These are phyloP conservation scores for Clohesyomyces aquaticus DNA, from an alignment of 495 filamentous ascomycete species.

Conservation along the genomic window DNA sequence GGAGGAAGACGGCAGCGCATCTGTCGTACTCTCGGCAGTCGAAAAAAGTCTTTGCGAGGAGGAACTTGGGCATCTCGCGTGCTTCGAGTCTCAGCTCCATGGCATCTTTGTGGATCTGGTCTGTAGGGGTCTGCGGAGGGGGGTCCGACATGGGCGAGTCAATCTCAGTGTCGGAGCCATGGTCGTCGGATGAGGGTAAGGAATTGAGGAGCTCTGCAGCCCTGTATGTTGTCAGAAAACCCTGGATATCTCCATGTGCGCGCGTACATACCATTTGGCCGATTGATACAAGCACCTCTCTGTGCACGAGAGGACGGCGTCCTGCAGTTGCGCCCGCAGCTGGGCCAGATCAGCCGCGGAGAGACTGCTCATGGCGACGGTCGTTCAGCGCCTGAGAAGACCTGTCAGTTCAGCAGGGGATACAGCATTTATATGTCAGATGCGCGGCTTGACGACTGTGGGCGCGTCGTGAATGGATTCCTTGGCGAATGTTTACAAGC, in stretches of 20 bases:
- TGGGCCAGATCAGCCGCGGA: conserved; percentile 46
- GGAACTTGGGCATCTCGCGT: conserved; percentile 77
- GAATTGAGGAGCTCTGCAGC: conserved; percentile 91
- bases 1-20: conserved; percentile 87
- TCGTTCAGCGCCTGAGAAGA: neutral
- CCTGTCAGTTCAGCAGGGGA: neutral
- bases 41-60: conserved; percentile 93
- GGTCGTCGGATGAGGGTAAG: conserved; percentile 56
- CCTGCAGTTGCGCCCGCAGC: conserved; percentile 70
- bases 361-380: conserved; percentile 18
- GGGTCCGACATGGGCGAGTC: conserved; percentile 62
- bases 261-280: conserved; percentile 79
- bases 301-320: conserved; percentile 84
- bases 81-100: conserved; percentile 78
- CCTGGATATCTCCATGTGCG: neutral
- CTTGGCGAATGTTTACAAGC: too few species aligned
- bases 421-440: neutral
- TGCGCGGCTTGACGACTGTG: neutral
- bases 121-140: conserved; percentile 35
- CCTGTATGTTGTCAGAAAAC: conserved; percentile 56
- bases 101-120: conserved; percentile 53
- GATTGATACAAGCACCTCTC: conserved; percentile 96
- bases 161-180: conserved; percentile 57
- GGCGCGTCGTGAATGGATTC: too few species aligned
- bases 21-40: conserved; percentile 96